phyloP scores from a whole-genome alignment of 129 eudicot species.

The Calendula officinalis region DNA sequence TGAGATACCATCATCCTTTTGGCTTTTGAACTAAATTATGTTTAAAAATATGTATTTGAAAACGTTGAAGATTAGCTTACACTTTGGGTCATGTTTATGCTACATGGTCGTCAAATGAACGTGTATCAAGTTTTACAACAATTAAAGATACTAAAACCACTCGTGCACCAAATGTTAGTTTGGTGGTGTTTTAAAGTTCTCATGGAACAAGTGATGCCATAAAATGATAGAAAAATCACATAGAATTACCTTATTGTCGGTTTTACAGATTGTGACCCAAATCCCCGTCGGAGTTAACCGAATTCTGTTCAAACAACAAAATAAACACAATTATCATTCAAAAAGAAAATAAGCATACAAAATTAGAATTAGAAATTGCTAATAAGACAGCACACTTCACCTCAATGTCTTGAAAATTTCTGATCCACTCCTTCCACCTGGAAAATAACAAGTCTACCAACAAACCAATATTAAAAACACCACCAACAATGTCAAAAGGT shows the following conservation, averaged over 20 bases:
- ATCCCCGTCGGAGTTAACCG: not conserved
- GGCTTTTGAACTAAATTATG: too few relatives aligned
- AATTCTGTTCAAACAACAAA: not conserved
- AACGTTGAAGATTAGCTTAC: too few relatives aligned
- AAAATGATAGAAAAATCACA: not conserved
- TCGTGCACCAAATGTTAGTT: too few relatives aligned
- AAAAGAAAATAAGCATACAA: not conserved
- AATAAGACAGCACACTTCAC: slow-evolving; percentile 8
- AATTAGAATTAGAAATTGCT: not conserved
- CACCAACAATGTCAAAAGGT: slow-evolving; percentile 2
- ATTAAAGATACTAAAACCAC: too few relatives aligned
- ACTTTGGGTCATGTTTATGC: too few relatives aligned
- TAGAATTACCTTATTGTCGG: not conserved
- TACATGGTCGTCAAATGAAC: too few relatives aligned
- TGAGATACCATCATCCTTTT: too few relatives aligned
- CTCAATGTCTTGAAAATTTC: slow-evolving; percentile 6
- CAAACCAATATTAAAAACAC: slow-evolving; percentile 6
- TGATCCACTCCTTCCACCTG: slow-evolving; percentile 16
- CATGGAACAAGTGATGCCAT: not conserved
- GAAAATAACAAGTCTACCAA: slow-evolving; percentile 9
- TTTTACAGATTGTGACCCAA: not conserved
- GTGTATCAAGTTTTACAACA: too few relatives aligned
- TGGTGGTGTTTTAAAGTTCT: too few relatives aligned
- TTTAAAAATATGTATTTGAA: too few relatives aligned
- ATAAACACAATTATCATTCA: not conserved